These are phyloP conservation scores for Closterium sp. DNA, from an alignment of 139 green algal species.

Conservation along the genomic window DNA sequence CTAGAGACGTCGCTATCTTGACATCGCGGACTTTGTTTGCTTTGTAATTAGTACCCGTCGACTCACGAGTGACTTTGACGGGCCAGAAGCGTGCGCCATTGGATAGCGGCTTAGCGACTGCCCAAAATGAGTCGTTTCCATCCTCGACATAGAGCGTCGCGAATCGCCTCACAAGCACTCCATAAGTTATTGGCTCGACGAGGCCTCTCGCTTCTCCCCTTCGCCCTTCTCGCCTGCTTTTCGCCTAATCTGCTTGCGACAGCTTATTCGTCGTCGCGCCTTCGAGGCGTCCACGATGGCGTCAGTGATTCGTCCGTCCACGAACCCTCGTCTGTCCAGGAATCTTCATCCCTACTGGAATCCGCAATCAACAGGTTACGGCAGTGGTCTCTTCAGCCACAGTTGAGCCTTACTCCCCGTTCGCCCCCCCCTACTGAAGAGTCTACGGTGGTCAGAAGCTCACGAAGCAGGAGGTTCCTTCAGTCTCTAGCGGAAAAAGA, in stretches of 20 bases:
- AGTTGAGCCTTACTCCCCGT: background rate
- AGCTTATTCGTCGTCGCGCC: background rate
- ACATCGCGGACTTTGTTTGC: too few species aligned
- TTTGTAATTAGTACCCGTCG: too few species aligned
- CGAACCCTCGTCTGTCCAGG: too few species aligned
- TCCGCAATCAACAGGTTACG: background rate
- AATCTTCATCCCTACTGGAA: too few species aligned
- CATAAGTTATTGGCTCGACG: background rate
- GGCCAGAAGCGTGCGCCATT: background rate
- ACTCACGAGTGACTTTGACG: background rate
- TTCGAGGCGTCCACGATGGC: too few species aligned
- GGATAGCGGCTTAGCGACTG: background rate
- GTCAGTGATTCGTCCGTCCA: too few species aligned
- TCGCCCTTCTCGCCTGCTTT: background rate
- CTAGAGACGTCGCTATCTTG: too few species aligned
- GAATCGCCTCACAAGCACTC: background rate
- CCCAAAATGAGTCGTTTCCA: background rate
- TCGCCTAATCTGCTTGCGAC: background rate
- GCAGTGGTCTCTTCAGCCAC: background rate
- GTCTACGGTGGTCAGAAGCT: background rate
- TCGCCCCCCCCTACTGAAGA: background rate
- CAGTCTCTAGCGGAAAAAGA: background rate
- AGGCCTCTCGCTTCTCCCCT: background rate
- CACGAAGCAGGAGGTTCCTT: background rate
- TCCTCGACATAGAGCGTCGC: background rate